Conservation (phyloP, 1,284 basidiomycete genomes). For the Trichosporon faecale region DNA sequence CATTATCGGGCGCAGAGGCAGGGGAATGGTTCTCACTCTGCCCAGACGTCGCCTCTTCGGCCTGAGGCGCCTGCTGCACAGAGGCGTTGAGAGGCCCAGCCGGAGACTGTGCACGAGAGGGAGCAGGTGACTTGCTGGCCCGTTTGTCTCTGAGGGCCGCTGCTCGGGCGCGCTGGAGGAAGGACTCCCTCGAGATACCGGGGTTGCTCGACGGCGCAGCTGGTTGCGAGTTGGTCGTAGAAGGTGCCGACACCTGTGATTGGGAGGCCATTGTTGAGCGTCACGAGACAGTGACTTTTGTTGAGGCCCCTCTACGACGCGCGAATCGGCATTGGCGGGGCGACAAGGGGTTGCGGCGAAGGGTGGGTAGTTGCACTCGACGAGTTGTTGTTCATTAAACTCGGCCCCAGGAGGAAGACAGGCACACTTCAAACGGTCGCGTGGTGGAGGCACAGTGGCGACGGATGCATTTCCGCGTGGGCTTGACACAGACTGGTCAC, state of each 20-base stretch:
- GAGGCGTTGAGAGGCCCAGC: neutral
- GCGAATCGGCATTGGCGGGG: neutral
- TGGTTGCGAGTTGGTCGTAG: neutral
- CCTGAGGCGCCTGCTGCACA: neutral
- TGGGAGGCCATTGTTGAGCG: neutral
- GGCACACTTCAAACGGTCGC: neutral
- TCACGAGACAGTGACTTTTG: neutral
- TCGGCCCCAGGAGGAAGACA: neutral
- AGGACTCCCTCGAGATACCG: neutral
- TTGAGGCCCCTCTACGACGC: neutral
- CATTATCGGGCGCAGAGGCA: too few species aligned
- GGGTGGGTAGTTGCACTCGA: neutral
- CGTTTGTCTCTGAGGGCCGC: neutral
- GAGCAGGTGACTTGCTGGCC: neutral
- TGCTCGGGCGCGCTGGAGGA: neutral
- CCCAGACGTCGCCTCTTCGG: neutral
- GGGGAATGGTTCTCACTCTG: neutral
- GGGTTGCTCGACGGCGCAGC: neutral
- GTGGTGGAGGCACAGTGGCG: neutral
- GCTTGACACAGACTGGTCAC: neutral
- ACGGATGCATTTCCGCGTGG: neutral
- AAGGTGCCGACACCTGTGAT: neutral
- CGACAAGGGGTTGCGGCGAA: too few species aligned
- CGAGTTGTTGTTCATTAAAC: neutral
- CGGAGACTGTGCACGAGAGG: neutral